These are phyloP conservation scores for Fusarium veterinarium DNA, from an alignment of 2,329 filamentous ascomycete genomes.

Conservation along the genomic window DNA sequence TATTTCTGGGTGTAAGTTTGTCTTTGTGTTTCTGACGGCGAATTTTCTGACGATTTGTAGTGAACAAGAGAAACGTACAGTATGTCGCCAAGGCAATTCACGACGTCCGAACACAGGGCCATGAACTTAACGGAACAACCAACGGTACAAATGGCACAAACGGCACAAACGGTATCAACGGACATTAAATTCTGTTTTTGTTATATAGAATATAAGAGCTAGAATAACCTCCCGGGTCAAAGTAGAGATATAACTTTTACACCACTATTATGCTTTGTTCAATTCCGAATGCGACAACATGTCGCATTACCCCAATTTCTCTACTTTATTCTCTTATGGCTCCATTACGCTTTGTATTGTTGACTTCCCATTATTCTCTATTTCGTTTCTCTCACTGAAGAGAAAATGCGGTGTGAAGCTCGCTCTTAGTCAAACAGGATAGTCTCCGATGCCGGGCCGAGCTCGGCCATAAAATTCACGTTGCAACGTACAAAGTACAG, in stretches of 20 bases:
- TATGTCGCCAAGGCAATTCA: conserved; percentile 92
- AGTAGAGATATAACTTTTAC: not conserved
- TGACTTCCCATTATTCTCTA: fast-evolving
- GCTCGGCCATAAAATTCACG: not conserved
- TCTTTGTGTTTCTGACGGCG: too few relatives aligned
- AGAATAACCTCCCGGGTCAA: conserved; percentile 1
- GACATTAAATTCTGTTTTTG: not conserved
- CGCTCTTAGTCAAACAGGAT: fast-evolving
- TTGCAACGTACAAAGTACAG: not conserved
- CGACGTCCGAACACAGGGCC: conserved; percentile 62
- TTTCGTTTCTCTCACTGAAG: fast-evolving
- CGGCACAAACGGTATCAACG: conserved; percentile 16
- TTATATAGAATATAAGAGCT: not conserved
- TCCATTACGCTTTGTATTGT: fast-evolving
- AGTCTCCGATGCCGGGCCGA: conserved; percentile 19
- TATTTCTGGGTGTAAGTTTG: conserved; percentile 29
- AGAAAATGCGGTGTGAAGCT: not conserved
- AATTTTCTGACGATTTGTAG: conserved; percentile 66
- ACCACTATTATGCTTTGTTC: too few relatives aligned
- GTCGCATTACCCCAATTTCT: too few relatives aligned
- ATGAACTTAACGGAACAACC: not conserved
- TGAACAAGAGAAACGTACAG: conserved; percentile 73
- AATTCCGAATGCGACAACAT: not conserved
- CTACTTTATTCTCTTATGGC: fast-evolving
- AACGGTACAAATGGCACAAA: not conserved